phyloP scores from a whole-genome alignment of 176 grass and related monocot genomes.

The Tuctoria greenei region DNA sequence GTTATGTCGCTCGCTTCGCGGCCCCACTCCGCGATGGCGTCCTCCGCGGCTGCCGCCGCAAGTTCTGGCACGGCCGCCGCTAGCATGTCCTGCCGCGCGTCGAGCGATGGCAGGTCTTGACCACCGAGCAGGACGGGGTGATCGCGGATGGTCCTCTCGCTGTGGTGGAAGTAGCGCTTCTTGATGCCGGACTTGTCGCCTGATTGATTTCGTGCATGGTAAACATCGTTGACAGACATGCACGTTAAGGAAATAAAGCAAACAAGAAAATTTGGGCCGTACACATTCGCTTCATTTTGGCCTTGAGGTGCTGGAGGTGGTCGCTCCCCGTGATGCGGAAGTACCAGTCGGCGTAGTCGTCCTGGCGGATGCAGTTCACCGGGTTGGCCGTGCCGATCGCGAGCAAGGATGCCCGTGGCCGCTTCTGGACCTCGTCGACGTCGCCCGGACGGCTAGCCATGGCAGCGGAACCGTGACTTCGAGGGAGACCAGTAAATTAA shows the following conservation, averaged over 20 bases:
- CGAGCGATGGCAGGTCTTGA: slow-evolving; percentile 36
- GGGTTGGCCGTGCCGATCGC: slow-evolving; percentile 37
- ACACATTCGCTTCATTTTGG: slow-evolving; percentile 65
- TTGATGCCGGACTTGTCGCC: slow-evolving; percentile 6
- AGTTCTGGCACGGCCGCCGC: background rate
- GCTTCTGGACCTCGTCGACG: slow-evolving; percentile 7
- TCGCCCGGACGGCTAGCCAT: too few species aligned
- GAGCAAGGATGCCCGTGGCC: slow-evolving; percentile 13
- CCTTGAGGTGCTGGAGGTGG: slow-evolving; percentile 51
- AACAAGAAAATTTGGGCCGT: background rate
- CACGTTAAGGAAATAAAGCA: background rate
- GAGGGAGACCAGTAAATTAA: too few species aligned
- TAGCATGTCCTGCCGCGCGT: slow-evolving; percentile 5
- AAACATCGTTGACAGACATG: too few species aligned
- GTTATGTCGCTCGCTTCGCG: background rate
- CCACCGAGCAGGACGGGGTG: slow-evolving; percentile 28
- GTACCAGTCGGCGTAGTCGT: background rate
- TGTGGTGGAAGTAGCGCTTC: slow-evolving; percentile 29
- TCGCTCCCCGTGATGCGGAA: slow-evolving; percentile 41
- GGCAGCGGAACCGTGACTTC: too few species aligned
- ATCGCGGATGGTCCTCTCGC: background rate
- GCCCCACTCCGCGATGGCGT: background rate
- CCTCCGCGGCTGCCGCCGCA: background rate
- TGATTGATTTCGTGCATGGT: too few species aligned
- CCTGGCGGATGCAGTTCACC: background rate